Evolutionary conservation across 305 asterid species (phyloP), one percentile per base, ranked within the genome.

Genomic region (Fraxinus baroniana): DNA sequence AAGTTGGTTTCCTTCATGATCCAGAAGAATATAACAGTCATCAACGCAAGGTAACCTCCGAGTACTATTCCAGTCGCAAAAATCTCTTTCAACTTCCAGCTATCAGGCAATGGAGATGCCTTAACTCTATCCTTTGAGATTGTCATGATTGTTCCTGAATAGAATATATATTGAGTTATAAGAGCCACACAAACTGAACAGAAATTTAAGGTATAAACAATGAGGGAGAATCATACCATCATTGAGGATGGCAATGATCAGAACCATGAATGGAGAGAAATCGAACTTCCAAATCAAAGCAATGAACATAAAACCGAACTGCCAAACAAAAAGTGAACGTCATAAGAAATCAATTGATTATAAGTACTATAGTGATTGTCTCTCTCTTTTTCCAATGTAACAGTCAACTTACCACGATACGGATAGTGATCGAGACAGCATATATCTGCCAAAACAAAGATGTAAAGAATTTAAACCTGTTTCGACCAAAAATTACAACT

Each of bases 341-440:
- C 1, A 46, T 13, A 77, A 66, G 64, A 44, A 49, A 82, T 80
- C 74, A 88, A 84, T 74, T 60, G 18, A 82, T 74, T 17, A 24
- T 3, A 32, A 35, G 46, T n/a, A 6, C 57, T 71, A 7, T 4
- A 17, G 44, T 17, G 24, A 30, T 24, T 15, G 22, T 37, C 35
- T 71, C 33, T 32, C n/a, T 78, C 28, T 22, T 8, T 60, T 49
- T 49, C 20, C 75, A 80, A 71, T 74, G 22, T 52, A 7, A n/a
- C 28, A 33, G 44, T 57, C 57, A 49, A 86, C 97, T 83, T 91
- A 93, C 98, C 95, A 94, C 98, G 82, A 94, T 93, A 90, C 98
- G 97, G 72, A 94, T 94, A 71, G 97, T 94, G 87, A 94, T 94
- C 84, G 98, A 94, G 84, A 94, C 98, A 17, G 98, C 98, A 76